phyloP scores from a whole-genome alignment of 805 yeast genomes.

The Schwanniomyces polymorphus region DNA sequence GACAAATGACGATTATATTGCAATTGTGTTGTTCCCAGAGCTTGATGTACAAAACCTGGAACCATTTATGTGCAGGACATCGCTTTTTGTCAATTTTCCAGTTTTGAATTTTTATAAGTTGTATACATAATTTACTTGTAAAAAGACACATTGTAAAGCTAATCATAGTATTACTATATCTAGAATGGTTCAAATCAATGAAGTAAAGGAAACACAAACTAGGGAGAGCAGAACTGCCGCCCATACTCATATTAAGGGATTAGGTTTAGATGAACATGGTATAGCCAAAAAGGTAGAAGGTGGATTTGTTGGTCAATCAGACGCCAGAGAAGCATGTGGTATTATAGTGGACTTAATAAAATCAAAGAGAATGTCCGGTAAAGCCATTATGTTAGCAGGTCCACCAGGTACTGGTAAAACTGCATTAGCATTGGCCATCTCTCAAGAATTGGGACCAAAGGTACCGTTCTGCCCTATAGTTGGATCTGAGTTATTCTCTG shows the following conservation, averaged over 20 bases:
- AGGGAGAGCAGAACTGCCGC: slow-evolving; percentile 83
- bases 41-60: not conserved
- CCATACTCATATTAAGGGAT: slow-evolving; percentile 94
- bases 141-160: not conserved
- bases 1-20: too few species aligned
- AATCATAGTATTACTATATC: not conserved
- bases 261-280: slow-evolving; percentile 91
- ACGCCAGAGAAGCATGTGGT: slow-evolving; percentile 91
- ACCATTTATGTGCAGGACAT: not conserved
- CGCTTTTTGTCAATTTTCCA: slow-evolving; percentile 1
- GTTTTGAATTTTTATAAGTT: not conserved
- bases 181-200: slow-evolving; percentile 73
- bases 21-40: too few species aligned
- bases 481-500: slow-evolving; percentile 89
- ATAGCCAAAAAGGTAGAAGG: slow-evolving; percentile 82
- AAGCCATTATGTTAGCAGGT: slow-evolving; percentile 94
- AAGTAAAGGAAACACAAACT: slow-evolving; percentile 58
- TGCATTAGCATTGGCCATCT: slow-evolving; percentile 92
- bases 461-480: slow-evolving; percentile 98
- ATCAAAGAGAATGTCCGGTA: slow-evolving; percentile 89
- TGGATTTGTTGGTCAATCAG: slow-evolving; percentile 79
- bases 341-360: slow-evolving; percentile 91
- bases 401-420: slow-evolving; percentile 99
- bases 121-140: not conserved
- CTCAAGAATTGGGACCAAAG: slow-evolving; percentile 94